Evolutionary conservation across 169 alveolate species (phyloP), one percentile per base, ranked within the genome.

Genomic region (Eimeria falciformis): DNA sequence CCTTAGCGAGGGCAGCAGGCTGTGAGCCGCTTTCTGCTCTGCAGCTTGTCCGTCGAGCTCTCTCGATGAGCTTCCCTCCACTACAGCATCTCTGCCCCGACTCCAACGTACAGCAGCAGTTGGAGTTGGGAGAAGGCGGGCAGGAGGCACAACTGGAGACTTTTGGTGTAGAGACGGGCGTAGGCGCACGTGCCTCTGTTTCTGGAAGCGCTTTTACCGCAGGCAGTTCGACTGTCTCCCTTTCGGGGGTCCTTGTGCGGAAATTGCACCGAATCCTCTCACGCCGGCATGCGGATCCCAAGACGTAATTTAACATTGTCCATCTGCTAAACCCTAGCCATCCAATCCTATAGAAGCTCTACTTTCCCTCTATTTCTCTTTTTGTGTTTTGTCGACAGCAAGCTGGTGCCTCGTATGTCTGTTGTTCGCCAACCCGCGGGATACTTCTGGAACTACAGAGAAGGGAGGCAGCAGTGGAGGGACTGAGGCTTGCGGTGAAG

Each of bases 1-100:
- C 47, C 5, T 12, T 43, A 21, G 58, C 43, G 3, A 2, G 68
- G n/a, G 68, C 86, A 17, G 86, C 68, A 11, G 86, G 47, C 29
- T 23, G 65, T 6, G 86, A 46, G 68, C 86, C 68, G 11, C 23
- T 77, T 1, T 65, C 86, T 77, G 86, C 69, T 3, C 50, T 71
- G 23, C 82, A 29, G 82, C 55, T 71, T 25, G 21, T 12, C 25
- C 21, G 55, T 6, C 50, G 55, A 3, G 82, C 82, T 1, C 40
- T 18, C 5, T 12, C 50, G 6, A 43, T 9, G 5, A 37, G 5
- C 21, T 71, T 71, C 55, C 56, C 56, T 17, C 82, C 82, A 6
- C 25, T 71, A 1, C 55, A 17, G 17, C 82, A 29, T 4, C 23
- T 71, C 33, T 33, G 12, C 5, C 82, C 50, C 1, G 56, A 37